Base-by-base conservation (phyloP, 2,329 filamentous ascomycete species). In the Tolypocladium ovalisporum region DNA sequence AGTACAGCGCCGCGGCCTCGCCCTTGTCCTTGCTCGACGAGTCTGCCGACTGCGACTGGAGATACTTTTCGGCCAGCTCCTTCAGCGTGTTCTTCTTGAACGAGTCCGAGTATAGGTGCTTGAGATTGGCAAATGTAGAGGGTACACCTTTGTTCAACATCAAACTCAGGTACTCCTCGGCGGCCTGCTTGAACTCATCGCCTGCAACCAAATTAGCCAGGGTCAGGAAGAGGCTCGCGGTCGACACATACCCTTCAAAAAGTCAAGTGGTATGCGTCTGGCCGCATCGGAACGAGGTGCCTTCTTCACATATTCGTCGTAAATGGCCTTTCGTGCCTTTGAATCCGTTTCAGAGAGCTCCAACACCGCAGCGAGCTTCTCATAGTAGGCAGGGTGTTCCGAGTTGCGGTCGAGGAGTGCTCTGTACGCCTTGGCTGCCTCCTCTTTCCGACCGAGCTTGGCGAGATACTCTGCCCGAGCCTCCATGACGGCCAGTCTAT, bases 71-170 rank as follows among this genome's bases (percentile, higher is more conserved):
- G 2, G 89, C 91, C 44, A 97, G 72, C 40, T 84, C 78, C 62
- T 87, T 84, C 44, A 99, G 82, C 0, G 79, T 81, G n/a, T 87
- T 79, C 69, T 87, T 89, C 77, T 99, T 99, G 64, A 75, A 80
- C 1, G 80, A 64, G 69, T 96, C 86, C 17, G 79, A 79, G 75
- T 97, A 99, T 27, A 99, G 81, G 63, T 95, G 86, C 76, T 99
- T 99, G 60, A 99, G 81, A 72, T 97, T 99, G 39, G 91, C 91
- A 73, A 99, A 99, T 4, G 93, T 92, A 2, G 94, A 99, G 1
- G 94, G 93, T 4, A 97, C 89, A 13, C 93, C 94, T 73, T 93
- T 96, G 71, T 88, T 85, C 57, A 99, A 79, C 88, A 95, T 95
- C 35, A 87, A 80, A 54, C 86, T 81, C 60, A 99, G 72, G 70